These are phyloP conservation scores for Fusarium aywerte DNA, from an alignment of 2,329 filamentous ascomycete species.

Conservation along the genomic window DNA sequence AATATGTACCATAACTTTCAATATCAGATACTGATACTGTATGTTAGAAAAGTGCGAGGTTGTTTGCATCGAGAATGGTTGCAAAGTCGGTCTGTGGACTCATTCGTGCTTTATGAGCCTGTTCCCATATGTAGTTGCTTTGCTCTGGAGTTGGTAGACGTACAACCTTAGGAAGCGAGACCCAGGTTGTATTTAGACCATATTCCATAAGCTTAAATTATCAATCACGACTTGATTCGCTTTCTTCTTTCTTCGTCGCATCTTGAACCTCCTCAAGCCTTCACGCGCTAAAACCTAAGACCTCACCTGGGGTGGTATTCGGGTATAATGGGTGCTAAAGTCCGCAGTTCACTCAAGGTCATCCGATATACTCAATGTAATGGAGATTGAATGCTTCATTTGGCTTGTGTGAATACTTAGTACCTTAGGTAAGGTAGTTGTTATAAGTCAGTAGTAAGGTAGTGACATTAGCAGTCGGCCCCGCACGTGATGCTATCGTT, in stretches of 20 bases:
- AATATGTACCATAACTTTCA: not conserved
- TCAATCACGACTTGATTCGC: not conserved
- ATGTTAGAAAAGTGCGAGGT: not conserved
- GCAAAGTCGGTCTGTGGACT: not conserved
- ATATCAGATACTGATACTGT: not conserved
- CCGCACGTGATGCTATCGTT: conserved; percentile 27
- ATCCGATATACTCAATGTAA: not conserved
- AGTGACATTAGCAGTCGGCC: not conserved
- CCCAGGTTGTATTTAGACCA: too few species aligned
- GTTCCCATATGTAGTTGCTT: not conserved
- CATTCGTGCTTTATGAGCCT: not conserved
- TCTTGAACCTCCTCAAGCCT: not conserved
- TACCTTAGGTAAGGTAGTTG: too few species aligned
- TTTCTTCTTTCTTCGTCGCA: not conserved
- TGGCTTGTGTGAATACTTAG: not conserved
- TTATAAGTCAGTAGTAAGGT: not conserved
- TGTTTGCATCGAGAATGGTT: too few species aligned
- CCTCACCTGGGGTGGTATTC: not conserved
- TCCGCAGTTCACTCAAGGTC: not conserved
- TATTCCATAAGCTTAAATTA: too few species aligned
- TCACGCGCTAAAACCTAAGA: not conserved
- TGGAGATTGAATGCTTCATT: not conserved
- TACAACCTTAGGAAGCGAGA: not conserved
- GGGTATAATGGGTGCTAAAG: too few species aligned
- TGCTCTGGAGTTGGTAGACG: not conserved